Conservation (phyloP, 2,329 filamentous ascomycete genomes). For the Aspergillus bombycis region DNA sequence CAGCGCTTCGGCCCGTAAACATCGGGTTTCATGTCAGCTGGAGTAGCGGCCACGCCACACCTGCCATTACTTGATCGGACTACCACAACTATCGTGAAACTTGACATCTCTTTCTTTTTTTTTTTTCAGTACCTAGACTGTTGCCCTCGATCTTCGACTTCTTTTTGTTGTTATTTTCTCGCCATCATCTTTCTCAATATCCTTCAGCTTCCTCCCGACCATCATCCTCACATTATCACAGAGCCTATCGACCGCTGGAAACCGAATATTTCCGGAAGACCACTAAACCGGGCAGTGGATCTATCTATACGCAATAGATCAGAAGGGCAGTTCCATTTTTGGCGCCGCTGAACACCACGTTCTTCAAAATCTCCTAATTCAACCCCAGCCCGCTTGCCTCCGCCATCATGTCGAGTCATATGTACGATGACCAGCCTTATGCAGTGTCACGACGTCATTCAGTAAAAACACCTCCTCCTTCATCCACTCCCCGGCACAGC, state of each 20-base stretch:
- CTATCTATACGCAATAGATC: conserved; percentile 19
- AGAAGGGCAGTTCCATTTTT: conserved; percentile 18
- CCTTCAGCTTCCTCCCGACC: background rate
- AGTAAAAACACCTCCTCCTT: conserved; percentile 43
- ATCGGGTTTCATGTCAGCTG: conserved; percentile 27
- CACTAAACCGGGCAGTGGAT: conserved; percentile 17
- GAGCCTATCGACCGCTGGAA: background rate
- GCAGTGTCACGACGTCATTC: conserved; percentile 63
- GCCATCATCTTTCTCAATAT: background rate
- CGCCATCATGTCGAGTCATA: conserved; percentile 38
- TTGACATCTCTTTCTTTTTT: conserved; percentile 23
- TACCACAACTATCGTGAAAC: conserved; percentile 14
- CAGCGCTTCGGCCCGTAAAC: conserved; percentile 41
- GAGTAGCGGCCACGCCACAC: conserved; percentile 13
- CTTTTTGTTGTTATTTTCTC: background rate
- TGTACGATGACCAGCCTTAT: conserved; percentile 50
- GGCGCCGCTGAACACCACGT: conserved; percentile 20
- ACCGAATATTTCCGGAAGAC: conserved; percentile 12
- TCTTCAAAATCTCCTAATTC: conserved; percentile 23
- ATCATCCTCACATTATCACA: background rate
- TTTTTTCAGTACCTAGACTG: conserved; percentile 12
- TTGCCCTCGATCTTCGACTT: conserved; percentile 9
- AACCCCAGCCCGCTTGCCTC: conserved; percentile 13
- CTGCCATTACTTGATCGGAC: conserved; percentile 8
- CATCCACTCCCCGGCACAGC: conserved; percentile 47